Base-by-base conservation (phyloP, 2,329 filamentous ascomycete species). In the Pseudohalonectria lignicola region DNA sequence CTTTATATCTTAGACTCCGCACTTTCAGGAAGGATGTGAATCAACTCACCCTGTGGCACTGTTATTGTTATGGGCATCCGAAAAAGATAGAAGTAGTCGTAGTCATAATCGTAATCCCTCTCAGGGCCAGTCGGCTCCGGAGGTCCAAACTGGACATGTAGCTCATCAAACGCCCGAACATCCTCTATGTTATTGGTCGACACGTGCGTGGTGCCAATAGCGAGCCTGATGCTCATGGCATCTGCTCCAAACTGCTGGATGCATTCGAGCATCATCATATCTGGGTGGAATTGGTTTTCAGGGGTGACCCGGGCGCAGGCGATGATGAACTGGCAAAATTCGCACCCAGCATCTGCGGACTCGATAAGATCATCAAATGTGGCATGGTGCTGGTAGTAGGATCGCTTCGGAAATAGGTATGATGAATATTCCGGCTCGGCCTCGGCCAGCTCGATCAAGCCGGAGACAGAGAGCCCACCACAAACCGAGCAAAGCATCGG, bases 361-460 rank as follows among this genome's bases (percentile, higher is more conserved):
- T 16, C 18, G 26, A 37, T 10, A 2, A 37, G 35, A n/a, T 37
- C 35, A 8, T 37, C 25, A 7, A 37, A 20, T 4, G 35, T 20
- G 17, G 35, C 35, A 15, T 37, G 35, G 13, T 37, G 35, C 2
- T 23, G 28, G n/a, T 37, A 31, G 25, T n/a, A 36, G 28, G 1
- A 2, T 30, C 3, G 17, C 28, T n/a, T 18, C 7, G n/a, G n/a
- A n/a, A n/a, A n/a, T n/a, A n/a, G n/a, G n/a, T n/a, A 6, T 23
- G 5, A 4, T 23, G 34, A 9, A 29, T 19, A 3, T 13, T 13
- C 16, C 23, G 23, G 12, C 10, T 75, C 68, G 8, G 70, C 57
- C 47, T 70, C 73, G 23, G 60, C 59, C 25, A 85, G 62, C 45
- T 79, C 74, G 34, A 74, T 57, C 4, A 86, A 60, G n/a, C 72